Percentiles rank a stretch among this genome's conserved stretches.
phyloP scores from a whole-genome alignment of 768 basidiomycete genomes.

The Leucogyrophana mollusca region DNA sequence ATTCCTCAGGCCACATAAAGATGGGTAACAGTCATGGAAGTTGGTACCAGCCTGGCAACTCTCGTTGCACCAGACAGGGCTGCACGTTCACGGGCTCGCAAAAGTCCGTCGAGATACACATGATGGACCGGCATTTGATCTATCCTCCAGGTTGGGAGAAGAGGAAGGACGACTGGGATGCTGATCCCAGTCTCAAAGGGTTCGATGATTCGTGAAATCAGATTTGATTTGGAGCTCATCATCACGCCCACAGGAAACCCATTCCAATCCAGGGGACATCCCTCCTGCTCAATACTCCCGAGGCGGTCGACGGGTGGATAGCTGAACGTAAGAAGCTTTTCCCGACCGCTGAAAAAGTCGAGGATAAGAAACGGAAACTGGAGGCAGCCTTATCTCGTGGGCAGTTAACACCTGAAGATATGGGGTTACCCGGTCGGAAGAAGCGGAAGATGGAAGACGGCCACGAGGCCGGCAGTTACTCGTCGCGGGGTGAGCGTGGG shows the following conservation, averaged over 20 bases:
- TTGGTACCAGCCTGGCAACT: constrained; percentile 67
- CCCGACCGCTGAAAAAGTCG: constrained; percentile 67
- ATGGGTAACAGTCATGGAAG: constrained; percentile 20
- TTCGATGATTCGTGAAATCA: constrained; percentile 26
- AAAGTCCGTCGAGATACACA: constrained; percentile 73
- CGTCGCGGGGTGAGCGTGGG: constrained; percentile 7
- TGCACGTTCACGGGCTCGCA: constrained; percentile 70
- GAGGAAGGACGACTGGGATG: constrained; percentile 66
- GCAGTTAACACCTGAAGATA: constrained; percentile 55
- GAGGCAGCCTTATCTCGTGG: constrained; percentile 82
- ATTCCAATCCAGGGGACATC: constrained; percentile 79
- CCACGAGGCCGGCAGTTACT: constrained; percentile 3
- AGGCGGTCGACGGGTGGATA: constrained; percentile 82
- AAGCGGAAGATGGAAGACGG: constrained; percentile 42
- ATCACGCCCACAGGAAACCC: constrained; percentile 50
- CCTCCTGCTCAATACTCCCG: constrained; percentile 75
- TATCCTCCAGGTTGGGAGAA: constrained; percentile 74
- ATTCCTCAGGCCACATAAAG: not conserved
- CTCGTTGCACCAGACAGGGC: constrained; percentile 57
- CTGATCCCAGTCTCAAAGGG: constrained; percentile 82
- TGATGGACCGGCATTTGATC: constrained; percentile 89
- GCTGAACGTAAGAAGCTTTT: constrained; percentile 85
- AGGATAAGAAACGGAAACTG: constrained; percentile 78
- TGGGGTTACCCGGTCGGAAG: constrained; percentile 33
- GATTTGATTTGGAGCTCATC: constrained; percentile 4